Conservation (phyloP, 2,329 filamentous ascomycete species). For the Coleophoma crateriformis region DNA sequence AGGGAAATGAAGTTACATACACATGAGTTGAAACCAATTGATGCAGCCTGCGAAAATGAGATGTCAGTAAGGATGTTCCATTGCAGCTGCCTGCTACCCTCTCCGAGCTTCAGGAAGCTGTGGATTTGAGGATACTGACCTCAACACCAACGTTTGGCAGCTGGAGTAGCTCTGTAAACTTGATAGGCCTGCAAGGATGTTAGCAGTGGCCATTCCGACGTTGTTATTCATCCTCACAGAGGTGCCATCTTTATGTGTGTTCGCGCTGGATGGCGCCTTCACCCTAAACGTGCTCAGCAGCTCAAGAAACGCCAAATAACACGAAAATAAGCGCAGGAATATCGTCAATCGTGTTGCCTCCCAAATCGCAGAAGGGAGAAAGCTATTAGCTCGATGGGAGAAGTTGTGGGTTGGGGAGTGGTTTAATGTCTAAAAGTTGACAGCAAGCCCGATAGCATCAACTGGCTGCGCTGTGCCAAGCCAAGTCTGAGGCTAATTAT, state of each 20-base stretch:
- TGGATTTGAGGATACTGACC: conserved; percentile 34
- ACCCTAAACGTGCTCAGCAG: conserved; percentile 19
- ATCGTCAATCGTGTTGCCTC: conserved; percentile 16
- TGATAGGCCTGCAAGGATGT: conserved; percentile 55
- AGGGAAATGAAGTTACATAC: conserved; percentile 43
- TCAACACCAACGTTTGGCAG: conserved; percentile 47
- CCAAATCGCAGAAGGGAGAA: conserved; percentile 11
- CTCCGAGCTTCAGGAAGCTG: conserved; percentile 10
- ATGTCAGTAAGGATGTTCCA: conserved; percentile 16
- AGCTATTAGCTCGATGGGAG: conserved; percentile 1
- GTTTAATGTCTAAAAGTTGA: conserved; percentile 1
- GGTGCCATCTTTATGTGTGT: neutral
- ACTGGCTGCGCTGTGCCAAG: neutral
- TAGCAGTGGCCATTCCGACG: neutral
- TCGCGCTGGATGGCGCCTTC: conserved; percentile 13
- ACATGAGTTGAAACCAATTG: conserved; percentile 84
- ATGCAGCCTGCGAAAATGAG: conserved; percentile 47
- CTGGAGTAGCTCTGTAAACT: conserved; percentile 88
- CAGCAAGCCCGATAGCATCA: neutral
- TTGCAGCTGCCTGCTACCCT: conserved; percentile 14
- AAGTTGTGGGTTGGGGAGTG: neutral
- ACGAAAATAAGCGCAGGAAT: conserved; percentile 8
- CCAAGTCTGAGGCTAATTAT: neutral
- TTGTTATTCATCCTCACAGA: neutral
- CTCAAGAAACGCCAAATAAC: conserved; percentile 11